These are phyloP conservation scores for Conoideocrella luteorostrata DNA, from an alignment of 2,329 filamentous ascomycete genomes.

Conservation along the genomic window DNA sequence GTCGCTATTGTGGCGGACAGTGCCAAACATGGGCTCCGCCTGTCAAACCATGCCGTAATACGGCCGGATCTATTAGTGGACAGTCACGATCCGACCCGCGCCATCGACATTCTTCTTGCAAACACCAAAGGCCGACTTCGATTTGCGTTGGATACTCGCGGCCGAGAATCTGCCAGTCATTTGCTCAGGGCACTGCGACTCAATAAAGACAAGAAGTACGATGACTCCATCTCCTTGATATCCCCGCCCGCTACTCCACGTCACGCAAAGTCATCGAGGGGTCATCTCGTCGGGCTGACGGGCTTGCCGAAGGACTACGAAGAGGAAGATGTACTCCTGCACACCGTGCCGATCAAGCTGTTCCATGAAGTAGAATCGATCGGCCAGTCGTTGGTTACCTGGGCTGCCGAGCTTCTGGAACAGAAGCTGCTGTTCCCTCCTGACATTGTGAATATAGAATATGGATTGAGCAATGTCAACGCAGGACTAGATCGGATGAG, in stretches of 20 bases:
- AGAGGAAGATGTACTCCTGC: conserved; percentile 42
- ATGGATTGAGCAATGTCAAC: conserved; percentile 62
- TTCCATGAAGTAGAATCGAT: conserved; percentile 63
- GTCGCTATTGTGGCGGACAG: conserved; percentile 63
- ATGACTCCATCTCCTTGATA: conserved; percentile 14
- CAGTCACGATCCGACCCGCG: conserved; percentile 52
- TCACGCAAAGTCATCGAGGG: conserved; percentile 15
- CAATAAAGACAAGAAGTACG: conserved; percentile 14
- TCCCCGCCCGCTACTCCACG: conserved; percentile 34
- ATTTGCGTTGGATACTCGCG: conserved; percentile 64
- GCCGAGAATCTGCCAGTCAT: conserved; percentile 54
- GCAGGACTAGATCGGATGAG: conserved; percentile 59
- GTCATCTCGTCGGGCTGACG: conserved; percentile 61
- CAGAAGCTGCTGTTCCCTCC: conserved; percentile 49
- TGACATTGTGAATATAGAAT: conserved; percentile 57
- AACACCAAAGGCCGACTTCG: conserved; percentile 52
- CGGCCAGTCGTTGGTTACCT: conserved; percentile 55
- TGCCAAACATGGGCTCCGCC: conserved; percentile 12
- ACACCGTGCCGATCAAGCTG: conserved; percentile 67
- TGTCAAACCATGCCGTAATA: conserved; percentile 39
- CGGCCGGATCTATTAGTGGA: conserved; percentile 61
- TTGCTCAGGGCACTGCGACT: conserved; percentile 47
- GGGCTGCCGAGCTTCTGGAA: conserved; percentile 61
- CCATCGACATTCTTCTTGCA: conserved; percentile 55
- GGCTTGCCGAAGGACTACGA: conserved; percentile 55